Base-by-base conservation (phyloP, 306 rosid genomes). In the Herpetospermum pedunculosum region DNA sequence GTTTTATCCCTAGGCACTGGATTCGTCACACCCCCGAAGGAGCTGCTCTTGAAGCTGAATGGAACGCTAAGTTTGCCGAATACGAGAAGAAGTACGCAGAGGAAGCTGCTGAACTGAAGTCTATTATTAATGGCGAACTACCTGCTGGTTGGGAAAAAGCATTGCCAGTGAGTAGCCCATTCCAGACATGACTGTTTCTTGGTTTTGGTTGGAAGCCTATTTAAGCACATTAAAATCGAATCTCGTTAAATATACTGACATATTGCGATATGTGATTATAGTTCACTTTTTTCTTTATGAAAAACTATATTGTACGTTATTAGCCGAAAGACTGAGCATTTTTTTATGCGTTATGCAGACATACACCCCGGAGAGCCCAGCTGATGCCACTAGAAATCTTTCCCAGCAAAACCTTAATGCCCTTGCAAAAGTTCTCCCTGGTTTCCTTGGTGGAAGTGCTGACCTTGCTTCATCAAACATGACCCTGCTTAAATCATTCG, bases 391-490 rank as follows among this genome's bases (percentile, higher is more conserved):
- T 48, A 80, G 99, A 79, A 94, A 89, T 73, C 77, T 91, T 38
- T 94, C 99, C 65, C 97, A 91, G 80, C 76, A 76, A 75, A 87
- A 86, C 82, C 99, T 94, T 32, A 94, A 94, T 76, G 97, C 97
- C 72, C 99, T 94, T 77, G 97, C 80, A 0, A 83, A 82, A 53
- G 96, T 94, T 85, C 89, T 94, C 76, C 99, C 97, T 0, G 99
- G 99, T 73, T 75, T 94, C 75, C 79, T 94, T 4, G 99, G 99
- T 28, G 99, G 99, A 23, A 94, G 99, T 89, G 99, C 99, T 0
- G 99, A 94, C 65, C 92, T 94, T 76, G 99, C 99, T 38, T 94
- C 99, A 80, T 94, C 99, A 62, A 94, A 94, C 91, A 91, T 91
- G 99, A 94, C 96, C 78, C 80, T 94, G 59, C 81, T 94, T 81